A percentile compares a stretch with the other conserved stretches of the same genome.
These are phyloP conservation scores for Corylus avellana DNA, from an alignment of 306 rosid genomes.

Conservation along the genomic window DNA sequence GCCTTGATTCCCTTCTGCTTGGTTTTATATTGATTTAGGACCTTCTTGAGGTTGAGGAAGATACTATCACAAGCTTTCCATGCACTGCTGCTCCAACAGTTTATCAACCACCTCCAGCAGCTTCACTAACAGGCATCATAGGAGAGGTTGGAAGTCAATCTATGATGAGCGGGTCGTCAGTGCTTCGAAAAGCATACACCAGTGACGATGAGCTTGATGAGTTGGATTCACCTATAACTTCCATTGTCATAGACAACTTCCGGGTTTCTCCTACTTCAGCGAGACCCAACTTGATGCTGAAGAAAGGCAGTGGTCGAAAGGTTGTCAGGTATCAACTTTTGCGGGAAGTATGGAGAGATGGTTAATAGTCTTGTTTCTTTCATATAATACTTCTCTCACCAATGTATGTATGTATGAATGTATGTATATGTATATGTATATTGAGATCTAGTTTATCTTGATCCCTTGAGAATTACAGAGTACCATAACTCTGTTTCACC, in stretches of 20 bases:
- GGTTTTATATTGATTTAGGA: constrained; percentile 46
- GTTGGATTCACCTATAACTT: constrained; percentile 74
- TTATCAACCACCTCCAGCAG: constrained; percentile 62
- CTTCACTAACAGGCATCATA: constrained; percentile 45
- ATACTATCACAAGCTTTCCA: constrained; percentile 53
- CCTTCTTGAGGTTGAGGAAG: constrained; percentile 44
- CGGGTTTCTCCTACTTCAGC: constrained; percentile 26
- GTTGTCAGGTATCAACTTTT: constrained; percentile 68
- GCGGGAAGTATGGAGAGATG: constrained; percentile 67
- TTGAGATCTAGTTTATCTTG: background rate
- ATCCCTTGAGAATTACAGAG: background rate
- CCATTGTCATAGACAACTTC: constrained; percentile 55
- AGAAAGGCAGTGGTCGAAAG: constrained; percentile 42
- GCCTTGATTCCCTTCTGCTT: background rate
- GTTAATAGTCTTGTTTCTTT: constrained; percentile 33
- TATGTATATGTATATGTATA: background rate
- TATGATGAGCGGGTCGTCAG: constrained; percentile 52
- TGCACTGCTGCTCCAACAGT: constrained; percentile 56
- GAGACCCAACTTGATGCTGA: constrained; percentile 31
- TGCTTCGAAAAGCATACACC: constrained; percentile 60
- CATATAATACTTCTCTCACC: background rate
- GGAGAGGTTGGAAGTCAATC: constrained; percentile 58
- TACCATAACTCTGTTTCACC: background rate
- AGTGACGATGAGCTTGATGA: constrained; percentile 89
- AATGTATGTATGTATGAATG: background rate